A percentile compares a stretch with the other conserved stretches of the same genome.
These are phyloP conservation scores for Podila epicladia DNA, from an alignment of 192 early-diverging fungal species.

Conservation along the genomic window DNA sequence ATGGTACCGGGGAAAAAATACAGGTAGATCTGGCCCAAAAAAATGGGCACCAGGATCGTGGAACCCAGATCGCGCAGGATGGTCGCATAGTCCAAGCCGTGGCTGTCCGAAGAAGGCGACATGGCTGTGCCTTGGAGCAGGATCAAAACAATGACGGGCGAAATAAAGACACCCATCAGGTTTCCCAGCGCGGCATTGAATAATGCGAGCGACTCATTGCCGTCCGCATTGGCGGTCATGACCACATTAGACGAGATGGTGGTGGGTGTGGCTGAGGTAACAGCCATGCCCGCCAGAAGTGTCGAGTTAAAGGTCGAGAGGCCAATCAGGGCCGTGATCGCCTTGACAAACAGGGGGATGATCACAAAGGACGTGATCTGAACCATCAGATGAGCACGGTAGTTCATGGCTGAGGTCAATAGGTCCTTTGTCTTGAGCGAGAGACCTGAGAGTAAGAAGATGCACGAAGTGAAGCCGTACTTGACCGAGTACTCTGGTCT, in stretches of 20 bases:
- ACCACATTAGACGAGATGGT: constrained; percentile 82
- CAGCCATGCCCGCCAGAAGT: constrained; percentile 69
- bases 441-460: constrained; percentile 73
- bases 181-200: constrained; percentile 78
- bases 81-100: constrained; percentile 55
- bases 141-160: constrained; percentile 36
- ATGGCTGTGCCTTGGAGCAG: constrained; percentile 18
- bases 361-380: constrained; percentile 68
- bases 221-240: constrained; percentile 76
- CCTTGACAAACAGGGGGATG: constrained; percentile 72
- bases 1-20: constrained; percentile 57
- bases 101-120: constrained; percentile 27
- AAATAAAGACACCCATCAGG: constrained; percentile 62
- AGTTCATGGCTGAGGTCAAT: constrained; percentile 58
- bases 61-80: constrained; percentile 64
- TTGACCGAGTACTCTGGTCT: constrained; percentile 73
- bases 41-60: constrained; percentile 71
- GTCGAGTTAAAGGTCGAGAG: constrained; percentile 60
- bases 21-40: constrained; percentile 68
- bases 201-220: constrained; percentile 73
- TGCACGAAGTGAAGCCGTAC: constrained; percentile 68
- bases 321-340: constrained; percentile 60
- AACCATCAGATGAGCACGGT: constrained; percentile 68
- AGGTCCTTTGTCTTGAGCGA: constrained; percentile 68
- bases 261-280: constrained; percentile 72